Base-by-base conservation (phyloP, 768 basidiomycete species). In the Scleroderma bovista region DNA sequence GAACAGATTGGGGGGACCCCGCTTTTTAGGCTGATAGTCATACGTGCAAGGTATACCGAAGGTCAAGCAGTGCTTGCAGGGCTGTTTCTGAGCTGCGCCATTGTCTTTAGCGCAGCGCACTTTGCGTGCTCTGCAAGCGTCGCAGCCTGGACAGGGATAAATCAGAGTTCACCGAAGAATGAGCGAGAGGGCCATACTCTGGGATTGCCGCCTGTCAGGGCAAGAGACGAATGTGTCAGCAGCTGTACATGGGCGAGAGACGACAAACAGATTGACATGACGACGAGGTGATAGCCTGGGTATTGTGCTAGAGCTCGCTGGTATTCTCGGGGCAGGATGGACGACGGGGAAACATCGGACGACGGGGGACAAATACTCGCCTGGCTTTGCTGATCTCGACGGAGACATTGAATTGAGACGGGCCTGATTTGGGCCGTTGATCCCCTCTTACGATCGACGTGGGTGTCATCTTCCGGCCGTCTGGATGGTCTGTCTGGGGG, bases 1-100 rank as follows among this genome's bases (percentile, higher is more conserved):
- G 68, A 68, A 94, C 88, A 93, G 74, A 67, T 94, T 94, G 2
- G 92, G 93, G 3, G 93, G 93, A 0, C 93, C 93, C 49, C 93
- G 75, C 68, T 94, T 94, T 75, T 93, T 93, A 17, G 93, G 93
- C 63, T 89, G 87, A 64, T 94, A 94, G 62, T 91, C 87, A 58
- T 93, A 95, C 1, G 88, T 92, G 66, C 93, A 93, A 6, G 83
- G 78, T 44, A 93, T 86, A 17, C 82, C 85, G 44, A 93, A 80
- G 1, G 85, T 77, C 57, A 86, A 74, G 64, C 90, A 93, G 62
- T 93, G 90, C 63, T 88, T 92, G 85, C 90, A 93, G 8, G 85
- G 75, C 55, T 81, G 81, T 66, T 84, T 86, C 10, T 79, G 72
- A 61, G 88, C 86, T 54, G 88, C 86, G 22, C 83, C 78, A 57